A percentile compares a stretch with the other conserved stretches of the same genome.
These are phyloP conservation scores for Starmerella sirachaensis DNA, from an alignment of 805 yeast species.

Conservation along the genomic window DNA sequence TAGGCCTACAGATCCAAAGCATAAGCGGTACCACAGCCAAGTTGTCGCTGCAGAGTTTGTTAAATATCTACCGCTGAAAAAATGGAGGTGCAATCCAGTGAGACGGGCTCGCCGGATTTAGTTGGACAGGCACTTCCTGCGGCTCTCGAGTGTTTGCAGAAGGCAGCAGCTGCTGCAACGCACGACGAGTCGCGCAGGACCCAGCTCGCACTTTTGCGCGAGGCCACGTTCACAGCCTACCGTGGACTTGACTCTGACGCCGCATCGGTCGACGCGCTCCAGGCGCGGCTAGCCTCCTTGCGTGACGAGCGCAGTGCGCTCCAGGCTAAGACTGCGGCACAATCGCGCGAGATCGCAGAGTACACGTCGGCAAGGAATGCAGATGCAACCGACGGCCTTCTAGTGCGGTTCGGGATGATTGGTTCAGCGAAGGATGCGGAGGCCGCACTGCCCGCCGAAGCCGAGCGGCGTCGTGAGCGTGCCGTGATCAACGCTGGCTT, in stretches of 20 bases:
- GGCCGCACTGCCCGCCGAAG: not conserved
- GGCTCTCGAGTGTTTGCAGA: constrained; percentile 3
- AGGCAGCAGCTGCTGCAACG: not conserved
- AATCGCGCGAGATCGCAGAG: not conserved
- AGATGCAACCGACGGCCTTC: not conserved
- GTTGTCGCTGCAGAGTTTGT: no score
- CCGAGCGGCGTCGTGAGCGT: constrained; percentile 2
- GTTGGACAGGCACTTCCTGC: no score
- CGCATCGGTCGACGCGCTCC: not conserved
- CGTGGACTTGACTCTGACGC: constrained; percentile 2
- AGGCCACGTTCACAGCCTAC: constrained; percentile 3
- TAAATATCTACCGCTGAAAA: no score
- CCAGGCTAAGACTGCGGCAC: not conserved
- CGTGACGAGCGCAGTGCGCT: constrained; percentile 1
- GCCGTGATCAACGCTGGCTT: no score
- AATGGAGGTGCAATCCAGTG: no score
- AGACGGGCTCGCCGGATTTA: no score
- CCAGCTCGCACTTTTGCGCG: constrained; percentile 3
- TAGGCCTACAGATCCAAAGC: no score
- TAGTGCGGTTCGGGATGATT: not conserved
- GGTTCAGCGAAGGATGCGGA: no score
- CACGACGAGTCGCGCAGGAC: not conserved
- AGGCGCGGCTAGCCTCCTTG: not conserved
- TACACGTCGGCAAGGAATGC: constrained; percentile 2
- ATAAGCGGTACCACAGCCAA: no score